These are phyloP conservation scores for Rhamnella rubrinervis DNA, from an alignment of 331 rosid genomes.

Conservation along the genomic window DNA sequence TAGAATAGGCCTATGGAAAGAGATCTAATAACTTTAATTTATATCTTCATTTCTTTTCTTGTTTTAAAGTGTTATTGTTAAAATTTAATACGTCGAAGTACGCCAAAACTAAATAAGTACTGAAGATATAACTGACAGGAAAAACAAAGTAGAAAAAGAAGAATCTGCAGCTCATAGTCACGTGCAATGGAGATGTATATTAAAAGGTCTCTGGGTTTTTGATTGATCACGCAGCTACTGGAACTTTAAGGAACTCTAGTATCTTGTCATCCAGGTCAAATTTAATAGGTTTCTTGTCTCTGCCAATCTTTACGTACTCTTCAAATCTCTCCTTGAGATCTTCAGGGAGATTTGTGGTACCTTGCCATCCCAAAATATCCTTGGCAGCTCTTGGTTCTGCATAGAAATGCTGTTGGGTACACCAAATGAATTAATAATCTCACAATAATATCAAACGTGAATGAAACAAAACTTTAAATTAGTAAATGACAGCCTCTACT, in stretches of 20 bases:
- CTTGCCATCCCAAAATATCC: conserved; percentile 71
- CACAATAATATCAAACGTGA: neutral
- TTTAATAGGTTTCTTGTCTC: conserved; percentile 76
- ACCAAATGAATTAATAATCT: neutral
- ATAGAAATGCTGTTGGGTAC: conserved; percentile 77
- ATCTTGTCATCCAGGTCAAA: conserved; percentile 92
- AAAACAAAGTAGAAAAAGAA: neutral
- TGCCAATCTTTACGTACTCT: conserved; percentile 86
- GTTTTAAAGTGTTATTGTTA: neutral
- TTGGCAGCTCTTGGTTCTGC: conserved; percentile 96
- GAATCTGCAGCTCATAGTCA: neutral
- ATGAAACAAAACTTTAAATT: neutral
- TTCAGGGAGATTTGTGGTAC: conserved; percentile 65
- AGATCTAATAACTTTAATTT: too few species aligned
- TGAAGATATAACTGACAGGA: neutral
- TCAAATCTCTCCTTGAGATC: conserved; percentile 80
- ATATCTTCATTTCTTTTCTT: too few species aligned
- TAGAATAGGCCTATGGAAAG: too few species aligned
- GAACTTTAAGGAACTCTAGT: conserved; percentile 68
- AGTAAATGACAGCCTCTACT: neutral
- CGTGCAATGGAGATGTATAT: neutral
- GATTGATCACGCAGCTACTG: conserved; percentile 56
- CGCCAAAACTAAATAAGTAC: neutral
- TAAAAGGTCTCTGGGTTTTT: neutral
- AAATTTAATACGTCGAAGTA: neutral